Base-by-base conservation (phyloP, 805 yeast species). In the Wickerhamiella alocasiicola region DNA sequence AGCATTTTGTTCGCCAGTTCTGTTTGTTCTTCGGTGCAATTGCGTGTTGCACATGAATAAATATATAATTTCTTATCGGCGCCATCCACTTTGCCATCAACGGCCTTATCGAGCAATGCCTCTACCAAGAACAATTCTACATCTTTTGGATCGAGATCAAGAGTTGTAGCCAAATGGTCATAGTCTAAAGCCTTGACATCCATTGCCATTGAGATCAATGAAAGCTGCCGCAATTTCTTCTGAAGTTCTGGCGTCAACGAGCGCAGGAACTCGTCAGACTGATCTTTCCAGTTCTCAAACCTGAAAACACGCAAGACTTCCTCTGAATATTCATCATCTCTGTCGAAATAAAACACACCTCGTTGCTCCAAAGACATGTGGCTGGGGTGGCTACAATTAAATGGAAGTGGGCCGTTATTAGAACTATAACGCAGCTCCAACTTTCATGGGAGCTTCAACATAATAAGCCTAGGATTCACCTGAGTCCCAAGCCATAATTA, bases 31-130 rank as follows among this genome's bases (percentile, higher is more conserved):
- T 28, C 16, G 30, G 13, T 25, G 12, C 23, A 30, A 27, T 34
- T 35, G 24, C 39, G 43, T 5, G 39, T 26, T 4, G 43, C 43
- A 4, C 28, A 28, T 6, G 26, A 18, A 13, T 31, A 23, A 18
- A 41, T 25, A 25, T 41, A 26, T 11, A 41, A 26, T 27, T 12
- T 17, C 40, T 41, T 15, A n/a, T 30, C 16, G n/a, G 13, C 28
- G 7, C 36, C 44, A 34, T 31, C 31, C 18, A 41, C 29, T 12
- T 26, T 30, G 28, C 44, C 44, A 9, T 20, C 30, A n/a, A 41
- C 36, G 11, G 36, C 40, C 32, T 31, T 36, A 17, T 36, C 40
- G 20, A 41, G 44, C 26, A 36, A 24, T 11, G 44, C 39, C 11
- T 35, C 30, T 16, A 41, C 30, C 4, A 36, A 23, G 15, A 41